These are phyloP conservation scores for Trichoderma orchidacearum DNA, from an alignment of 495 filamentous ascomycete genomes.

Conservation along the genomic window DNA sequence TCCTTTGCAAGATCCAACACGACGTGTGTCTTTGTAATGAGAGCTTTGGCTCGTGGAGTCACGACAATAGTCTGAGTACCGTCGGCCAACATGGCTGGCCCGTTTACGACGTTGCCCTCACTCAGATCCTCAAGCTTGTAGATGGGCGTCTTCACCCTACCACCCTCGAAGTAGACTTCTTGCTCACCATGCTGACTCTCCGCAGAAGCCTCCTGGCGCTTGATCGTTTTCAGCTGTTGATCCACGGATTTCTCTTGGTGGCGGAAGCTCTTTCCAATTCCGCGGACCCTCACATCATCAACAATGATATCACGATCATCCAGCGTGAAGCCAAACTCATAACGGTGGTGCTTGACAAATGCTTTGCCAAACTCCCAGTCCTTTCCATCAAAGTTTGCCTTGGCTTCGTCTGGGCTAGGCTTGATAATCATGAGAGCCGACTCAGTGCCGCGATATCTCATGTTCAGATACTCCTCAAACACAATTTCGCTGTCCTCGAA, in stretches of 20 bases:
- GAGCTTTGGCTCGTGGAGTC: slow-evolving; percentile 59
- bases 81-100: slow-evolving; percentile 87
- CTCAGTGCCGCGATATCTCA: slow-evolving; percentile 79
- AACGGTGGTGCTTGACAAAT: slow-evolving; percentile 76
- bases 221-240: slow-evolving; percentile 57
- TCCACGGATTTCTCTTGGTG: slow-evolving; percentile 68
- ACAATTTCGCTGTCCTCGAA: slow-evolving; percentile 59
- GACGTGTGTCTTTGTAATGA: slow-evolving; percentile 63
- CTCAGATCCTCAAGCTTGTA: slow-evolving; percentile 69
- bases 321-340: slow-evolving; percentile 89
- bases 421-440: slow-evolving; percentile 75
- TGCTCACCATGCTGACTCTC: slow-evolving; percentile 42
- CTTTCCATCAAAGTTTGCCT: slow-evolving; percentile 43
- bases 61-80: slow-evolving; percentile 94
- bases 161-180: slow-evolving; percentile 59
- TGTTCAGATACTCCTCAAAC: slow-evolving; percentile 82
- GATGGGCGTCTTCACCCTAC: slow-evolving; percentile 66
- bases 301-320: slow-evolving; percentile 83
- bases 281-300: slow-evolving; percentile 80
- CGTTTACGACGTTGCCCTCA: slow-evolving; percentile 63
- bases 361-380: slow-evolving; percentile 71
- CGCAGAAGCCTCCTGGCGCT: slow-evolving; percentile 26
- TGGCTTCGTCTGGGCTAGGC: slow-evolving; percentile 42
- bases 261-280: slow-evolving; percentile 77
- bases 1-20: slow-evolving; percentile 55